Evolutionary conservation across 108 stramenopile species (phyloP), one percentile per base, ranked within the genome.

Genomic region (Skeletonema menzelii): DNA sequence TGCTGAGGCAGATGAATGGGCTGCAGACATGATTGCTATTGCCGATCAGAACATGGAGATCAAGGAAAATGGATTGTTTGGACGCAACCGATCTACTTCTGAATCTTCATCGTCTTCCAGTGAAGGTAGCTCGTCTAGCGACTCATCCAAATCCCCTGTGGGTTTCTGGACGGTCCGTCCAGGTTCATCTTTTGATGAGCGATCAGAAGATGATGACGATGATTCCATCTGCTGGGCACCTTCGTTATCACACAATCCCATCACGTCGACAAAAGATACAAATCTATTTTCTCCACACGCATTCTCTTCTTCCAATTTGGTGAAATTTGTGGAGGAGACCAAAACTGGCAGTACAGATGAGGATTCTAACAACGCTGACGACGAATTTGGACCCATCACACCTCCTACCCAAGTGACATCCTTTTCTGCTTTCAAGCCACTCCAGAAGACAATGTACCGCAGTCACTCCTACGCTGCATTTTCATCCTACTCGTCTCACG

Each of bases 1-100:
- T 30, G 82, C 70, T 20, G 86, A 88, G 30, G 86, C 86, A n/a
- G 90, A 88, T 61, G 88, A 95, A 73, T 95, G 94, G 94, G 94
- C 94, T 26, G 88, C 88, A 7, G 70, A 69, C 56, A 30, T 91
- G 37, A 73, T 95, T 59, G 76, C 80, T 14, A 82, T 87, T 42
- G 85, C 76, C 31, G 66, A 77, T 40, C 34, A 72, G 37, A 66
- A 71, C 12, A 73, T 77, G 75, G 76, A 82, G 56, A 15, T 22
- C 10, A 58, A 58, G 35, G 80, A 82, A 37, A n/a, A 57, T 60
- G 22, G 24, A 7, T 32, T 65, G 17, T 38, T 44, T 35, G 40
- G 66, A 27, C 67, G 77, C 12, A 65, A 77, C 22, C 69, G 74
- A 42, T 73, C 80, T 4, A 49, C 49, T 53, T 79, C 78, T 2